Evolutionary conservation across 73 alveolate species (phyloP).

Genomic region (Tetrahymena malaccensis): DNA sequence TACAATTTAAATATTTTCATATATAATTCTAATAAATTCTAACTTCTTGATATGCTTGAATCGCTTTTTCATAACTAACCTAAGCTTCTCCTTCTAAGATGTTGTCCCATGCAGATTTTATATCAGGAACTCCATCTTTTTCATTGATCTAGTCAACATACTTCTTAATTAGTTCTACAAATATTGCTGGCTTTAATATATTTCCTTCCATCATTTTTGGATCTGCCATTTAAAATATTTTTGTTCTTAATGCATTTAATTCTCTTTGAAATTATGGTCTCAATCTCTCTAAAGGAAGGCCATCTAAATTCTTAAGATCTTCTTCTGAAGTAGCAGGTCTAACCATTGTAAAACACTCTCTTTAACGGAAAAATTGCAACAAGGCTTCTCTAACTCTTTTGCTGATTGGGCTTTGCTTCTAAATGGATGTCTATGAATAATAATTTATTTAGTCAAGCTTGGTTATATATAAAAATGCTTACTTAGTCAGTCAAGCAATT

Average conservation of each 20-base stretch:
- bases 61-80: conserved; percentile 47
- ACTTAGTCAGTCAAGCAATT: conserved; percentile 55
- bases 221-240: conserved; percentile 46
- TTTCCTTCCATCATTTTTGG: conserved; percentile 83
- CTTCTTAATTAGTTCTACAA: conserved; percentile 5
- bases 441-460: background rate
- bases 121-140: conserved; percentile 71
- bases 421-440: conserved; percentile 56
- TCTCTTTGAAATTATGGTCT: background rate
- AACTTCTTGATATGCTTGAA: background rate
- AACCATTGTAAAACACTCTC: background rate
- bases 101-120: conserved; percentile 59
- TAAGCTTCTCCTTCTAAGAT: conserved; percentile 62
- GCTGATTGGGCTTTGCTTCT: conserved; percentile 44
- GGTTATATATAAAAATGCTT: background rate
- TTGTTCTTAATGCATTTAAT: background rate
- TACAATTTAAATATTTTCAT: background rate
- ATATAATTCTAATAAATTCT: background rate
- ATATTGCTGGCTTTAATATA: conserved; percentile 28
- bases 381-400: conserved; percentile 23
- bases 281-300: background rate
- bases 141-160: conserved; percentile 62
- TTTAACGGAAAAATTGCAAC: background rate
- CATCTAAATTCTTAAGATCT: background rate
- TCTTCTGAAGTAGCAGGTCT: background rate